phyloP scores from a whole-genome alignment of 345 rosid species.

The Zanthoxylum bungeanum region DNA sequence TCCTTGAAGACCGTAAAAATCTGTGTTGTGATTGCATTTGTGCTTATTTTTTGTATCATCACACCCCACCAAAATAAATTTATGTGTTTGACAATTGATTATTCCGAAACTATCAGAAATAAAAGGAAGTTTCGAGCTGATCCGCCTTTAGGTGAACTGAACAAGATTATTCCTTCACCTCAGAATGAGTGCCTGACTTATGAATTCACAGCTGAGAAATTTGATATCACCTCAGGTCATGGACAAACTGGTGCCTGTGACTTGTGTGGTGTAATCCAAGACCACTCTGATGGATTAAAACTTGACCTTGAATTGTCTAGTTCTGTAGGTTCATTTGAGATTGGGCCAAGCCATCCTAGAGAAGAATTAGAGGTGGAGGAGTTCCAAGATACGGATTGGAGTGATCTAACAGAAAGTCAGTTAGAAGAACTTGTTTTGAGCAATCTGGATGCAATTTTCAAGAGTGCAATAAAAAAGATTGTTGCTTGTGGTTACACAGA shows the following conservation, averaged over 20 bases:
- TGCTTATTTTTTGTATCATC: too few species aligned
- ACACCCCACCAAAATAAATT: too few species aligned
- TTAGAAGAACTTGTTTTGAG: slow-evolving; percentile 70
- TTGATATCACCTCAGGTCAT: slow-evolving; percentile 38
- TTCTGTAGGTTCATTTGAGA: slow-evolving; percentile 34
- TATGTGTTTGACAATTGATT: too few species aligned
- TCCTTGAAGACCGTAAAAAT: too few species aligned
- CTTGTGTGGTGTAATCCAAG: slow-evolving; percentile 44
- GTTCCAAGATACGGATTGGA: slow-evolving; percentile 70
- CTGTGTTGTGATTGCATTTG: too few species aligned
- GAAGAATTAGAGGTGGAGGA: slow-evolving; percentile 52
- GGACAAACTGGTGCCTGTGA: slow-evolving; percentile 41
- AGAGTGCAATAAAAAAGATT: slow-evolving; percentile 59
- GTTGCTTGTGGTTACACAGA: slow-evolving; percentile 50
- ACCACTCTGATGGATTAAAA: slow-evolving; percentile 44
- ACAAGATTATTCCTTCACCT: slow-evolving; percentile 33
- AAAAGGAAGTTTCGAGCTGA: slow-evolving; percentile 86
- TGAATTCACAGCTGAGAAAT: slow-evolving; percentile 71
- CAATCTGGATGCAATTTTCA: slow-evolving; percentile 62
- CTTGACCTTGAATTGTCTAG: slow-evolving; percentile 60
- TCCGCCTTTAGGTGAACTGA: slow-evolving; percentile 51
- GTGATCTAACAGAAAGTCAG: slow-evolving; percentile 68
- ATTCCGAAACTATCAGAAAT: too few species aligned
- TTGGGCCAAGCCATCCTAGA: slow-evolving; percentile 38
- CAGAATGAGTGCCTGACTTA: slow-evolving; percentile 40